Base-by-base conservation (phyloP, 1,284 basidiomycete genomes). In the Abortiporus biennis region DNA sequence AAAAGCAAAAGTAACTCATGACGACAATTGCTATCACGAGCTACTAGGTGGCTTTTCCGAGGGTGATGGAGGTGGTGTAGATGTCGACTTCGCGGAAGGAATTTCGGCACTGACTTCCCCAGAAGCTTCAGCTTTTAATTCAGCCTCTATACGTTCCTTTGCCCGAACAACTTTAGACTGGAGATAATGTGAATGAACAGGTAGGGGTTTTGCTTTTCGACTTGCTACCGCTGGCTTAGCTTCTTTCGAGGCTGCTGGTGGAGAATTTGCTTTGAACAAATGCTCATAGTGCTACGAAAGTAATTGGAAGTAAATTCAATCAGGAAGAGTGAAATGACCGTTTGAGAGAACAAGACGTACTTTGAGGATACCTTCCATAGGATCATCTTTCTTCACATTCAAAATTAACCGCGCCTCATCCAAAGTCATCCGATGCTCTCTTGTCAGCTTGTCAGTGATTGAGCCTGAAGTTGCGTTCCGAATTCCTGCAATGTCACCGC, bases 151-250 rank as follows among this genome's bases (percentile, higher is more conserved):
- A 64, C 96, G 81, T 67, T 98, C 93, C 46, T 85, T 78, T 16
- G 96, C 95, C 37, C 95, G 80, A 36, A 93, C 83, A 16, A 99
- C 89, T 69, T 99, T 99, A 44, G 91, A 94, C 62, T 97, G 94
- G 20, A 99, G 73, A 67, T 99, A 99, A 64, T 92, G 89, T 25
- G 88, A 91, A 62, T 91, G 65, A 33, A 66, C 60, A n/a, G 74
- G 72, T 21, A 65, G 59, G n/a, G 63, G 52, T 11, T 63, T 54
- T 19, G 59, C 60, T 55, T 67, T 71, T 13, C 67, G 59, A 15
- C 56, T 47, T 38, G 74, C 65, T 53, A 78, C 70, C 33, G 74
- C 64, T 17, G 75, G 65, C 38, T 76, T 67, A 36, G 78, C 71
- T 8, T 24, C 16, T 33, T 74, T 63, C 16, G 75, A 65, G 38